Conservation (phyloP, 2,329 filamentous ascomycete genomes). For the Metarhizium humberi region DNA sequence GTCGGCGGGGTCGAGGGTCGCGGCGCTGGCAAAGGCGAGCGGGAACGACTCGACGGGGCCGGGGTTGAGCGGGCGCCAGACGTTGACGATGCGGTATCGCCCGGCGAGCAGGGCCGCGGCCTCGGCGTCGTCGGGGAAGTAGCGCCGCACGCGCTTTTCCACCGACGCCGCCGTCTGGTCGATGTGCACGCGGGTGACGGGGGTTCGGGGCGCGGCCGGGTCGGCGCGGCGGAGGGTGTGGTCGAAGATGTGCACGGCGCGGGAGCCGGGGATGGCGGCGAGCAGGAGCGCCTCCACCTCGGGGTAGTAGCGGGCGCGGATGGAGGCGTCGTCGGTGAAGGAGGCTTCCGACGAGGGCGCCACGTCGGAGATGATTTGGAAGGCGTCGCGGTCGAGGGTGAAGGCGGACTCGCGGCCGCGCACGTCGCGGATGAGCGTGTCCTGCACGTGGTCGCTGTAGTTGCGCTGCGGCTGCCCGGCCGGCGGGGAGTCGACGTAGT, state of each 20-base stretch:
- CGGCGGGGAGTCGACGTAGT: slow-evolving; percentile 57
- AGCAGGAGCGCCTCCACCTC: slow-evolving; percentile 69
- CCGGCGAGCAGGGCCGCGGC: slow-evolving; percentile 55
- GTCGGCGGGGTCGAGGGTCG: slow-evolving; percentile 51
- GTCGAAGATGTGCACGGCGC: slow-evolving; percentile 69
- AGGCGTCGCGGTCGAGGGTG: slow-evolving; percentile 64
- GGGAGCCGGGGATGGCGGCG: slow-evolving; percentile 54
- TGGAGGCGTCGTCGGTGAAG: slow-evolving; percentile 60
- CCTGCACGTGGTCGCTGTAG: slow-evolving; percentile 39
- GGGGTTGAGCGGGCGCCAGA: slow-evolving; percentile 62
- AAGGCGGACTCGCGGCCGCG: slow-evolving; percentile 60
- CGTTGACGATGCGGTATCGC: slow-evolving; percentile 77
- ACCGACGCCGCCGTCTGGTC: slow-evolving; percentile 69
- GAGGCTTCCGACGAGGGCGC: slow-evolving; percentile 38
- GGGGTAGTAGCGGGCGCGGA: slow-evolving; percentile 70
- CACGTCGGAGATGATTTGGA: slow-evolving; percentile 53
- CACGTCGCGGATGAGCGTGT: slow-evolving; percentile 60
- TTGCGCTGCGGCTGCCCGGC: slow-evolving; percentile 56
- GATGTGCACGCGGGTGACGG: slow-evolving; percentile 68
- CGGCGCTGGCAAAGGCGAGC: slow-evolving; percentile 58
- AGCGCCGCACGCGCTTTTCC: slow-evolving; percentile 55
- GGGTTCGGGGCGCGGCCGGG: slow-evolving; percentile 50
- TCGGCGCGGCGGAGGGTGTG: slow-evolving; percentile 70
- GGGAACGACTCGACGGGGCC: slow-evolving; percentile 57
- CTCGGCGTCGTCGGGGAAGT: slow-evolving; percentile 60